Evolutionary conservation across 2,329 filamentous ascomycete genomes (phyloP).

Genomic region (Fusarium pilosicola): DNA sequence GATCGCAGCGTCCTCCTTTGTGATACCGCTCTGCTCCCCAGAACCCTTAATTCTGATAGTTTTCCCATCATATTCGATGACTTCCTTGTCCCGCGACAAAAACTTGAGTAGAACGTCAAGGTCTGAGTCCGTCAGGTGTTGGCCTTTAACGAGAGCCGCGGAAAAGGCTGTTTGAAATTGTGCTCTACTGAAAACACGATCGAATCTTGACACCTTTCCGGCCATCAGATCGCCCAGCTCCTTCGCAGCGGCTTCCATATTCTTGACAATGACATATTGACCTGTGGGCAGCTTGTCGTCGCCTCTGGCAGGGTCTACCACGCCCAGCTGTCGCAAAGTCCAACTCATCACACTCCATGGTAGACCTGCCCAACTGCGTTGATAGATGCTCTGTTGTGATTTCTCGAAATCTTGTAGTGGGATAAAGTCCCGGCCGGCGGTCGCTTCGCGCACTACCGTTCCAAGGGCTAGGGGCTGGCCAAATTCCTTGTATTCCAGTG

Average conservation of each 20-base stretch:
- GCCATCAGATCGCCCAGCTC: conserved; percentile 59
- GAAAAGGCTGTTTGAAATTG: conserved; percentile 71
- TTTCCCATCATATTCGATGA: conserved; percentile 68
- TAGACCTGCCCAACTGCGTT: conserved; percentile 72
- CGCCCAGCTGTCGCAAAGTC: conserved; percentile 76
- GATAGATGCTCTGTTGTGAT: conserved; percentile 76
- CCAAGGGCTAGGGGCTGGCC: conserved; percentile 85
- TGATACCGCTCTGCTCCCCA: conserved; percentile 65
- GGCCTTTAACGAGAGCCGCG: conserved; percentile 59
- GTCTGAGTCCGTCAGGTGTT: conserved; percentile 69
- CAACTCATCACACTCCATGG: conserved; percentile 79
- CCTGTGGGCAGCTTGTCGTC: conserved; percentile 69
- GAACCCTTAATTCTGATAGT: conserved; percentile 78
- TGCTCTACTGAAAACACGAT: conserved; percentile 73
- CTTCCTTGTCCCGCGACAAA: conserved; percentile 72
- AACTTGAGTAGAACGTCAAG: conserved; percentile 76
- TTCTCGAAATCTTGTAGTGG: conserved; percentile 74
- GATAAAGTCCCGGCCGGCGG: conserved; percentile 75
- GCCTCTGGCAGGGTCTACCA: conserved; percentile 59
- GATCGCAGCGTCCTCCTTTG: conserved; percentile 82
- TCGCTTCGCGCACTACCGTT: conserved; percentile 79
- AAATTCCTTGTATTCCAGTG: conserved; percentile 79
- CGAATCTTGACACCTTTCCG: conserved; percentile 62
- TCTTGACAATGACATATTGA: conserved; percentile 72
- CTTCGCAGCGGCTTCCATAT: conserved; percentile 68